phyloP scores from a whole-genome alignment of 2,329 filamentous ascomycete species.

The Pestalotiopsis sp. region DNA sequence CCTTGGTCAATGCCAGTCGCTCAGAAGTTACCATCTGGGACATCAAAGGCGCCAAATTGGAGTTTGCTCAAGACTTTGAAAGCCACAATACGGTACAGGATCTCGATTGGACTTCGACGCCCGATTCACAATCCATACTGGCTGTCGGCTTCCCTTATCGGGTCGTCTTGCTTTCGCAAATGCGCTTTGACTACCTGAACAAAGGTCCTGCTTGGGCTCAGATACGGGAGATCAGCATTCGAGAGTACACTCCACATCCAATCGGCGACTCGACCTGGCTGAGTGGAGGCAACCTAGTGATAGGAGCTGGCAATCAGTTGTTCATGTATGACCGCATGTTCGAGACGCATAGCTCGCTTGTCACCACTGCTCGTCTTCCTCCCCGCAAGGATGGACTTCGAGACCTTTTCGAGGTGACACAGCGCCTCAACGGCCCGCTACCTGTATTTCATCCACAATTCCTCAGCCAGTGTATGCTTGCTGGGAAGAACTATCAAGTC shows the following conservation, averaged over 20 bases:
- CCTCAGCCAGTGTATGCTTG: slow-evolving; percentile 81
- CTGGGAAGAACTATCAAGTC: slow-evolving; percentile 74
- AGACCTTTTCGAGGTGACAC: slow-evolving; percentile 81
- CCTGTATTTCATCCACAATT: slow-evolving; percentile 93
- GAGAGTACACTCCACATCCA: slow-evolving; percentile 82
- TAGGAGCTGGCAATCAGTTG: slow-evolving; percentile 89
- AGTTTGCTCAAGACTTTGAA: slow-evolving; percentile 77
- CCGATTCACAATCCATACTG: slow-evolving; percentile 84
- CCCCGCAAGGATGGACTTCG: slow-evolving; percentile 53
- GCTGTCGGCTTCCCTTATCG: slow-evolving; percentile 91
- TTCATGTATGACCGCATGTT: slow-evolving; percentile 83
- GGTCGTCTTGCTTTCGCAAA: slow-evolving; percentile 80
- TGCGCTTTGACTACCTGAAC: slow-evolving; percentile 90
- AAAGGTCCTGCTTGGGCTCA: slow-evolving; percentile 87
- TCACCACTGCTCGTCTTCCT: slow-evolving; percentile 53
- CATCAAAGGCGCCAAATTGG: slow-evolving; percentile 76
- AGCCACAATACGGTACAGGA: slow-evolving; percentile 77
- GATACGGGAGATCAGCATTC: slow-evolving; percentile 79
- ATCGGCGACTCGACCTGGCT: slow-evolving; percentile 95
- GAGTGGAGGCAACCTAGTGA: slow-evolving; percentile 79
- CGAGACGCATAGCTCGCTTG: slow-evolving; percentile 61
- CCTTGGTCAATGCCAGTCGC: slow-evolving; percentile 73
- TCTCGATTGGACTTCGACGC: slow-evolving; percentile 92
- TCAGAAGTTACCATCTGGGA: slow-evolving; percentile 91
- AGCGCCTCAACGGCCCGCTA: slow-evolving; percentile 81